These are phyloP conservation scores for Cyclotella baltica DNA, from an alignment of 108 stramenopile species.

Conservation along the genomic window DNA sequence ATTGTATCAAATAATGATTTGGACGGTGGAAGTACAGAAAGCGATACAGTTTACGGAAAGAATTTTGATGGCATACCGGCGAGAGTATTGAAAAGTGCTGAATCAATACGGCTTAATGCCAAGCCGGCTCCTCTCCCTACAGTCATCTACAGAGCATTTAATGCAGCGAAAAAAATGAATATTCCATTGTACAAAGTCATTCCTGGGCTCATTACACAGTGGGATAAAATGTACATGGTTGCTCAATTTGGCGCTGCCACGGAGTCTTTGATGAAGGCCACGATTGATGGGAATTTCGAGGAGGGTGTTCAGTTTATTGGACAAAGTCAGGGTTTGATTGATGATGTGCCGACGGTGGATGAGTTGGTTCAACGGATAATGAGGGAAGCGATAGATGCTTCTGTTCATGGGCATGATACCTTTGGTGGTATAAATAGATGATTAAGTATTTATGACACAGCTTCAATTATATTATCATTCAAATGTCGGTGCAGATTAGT, in stretches of 20 bases:
- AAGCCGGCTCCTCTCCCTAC: slow-evolving; percentile 62
- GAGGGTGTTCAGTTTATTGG: slow-evolving; percentile 90
- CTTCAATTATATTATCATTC: not conserved
- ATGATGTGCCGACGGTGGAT: slow-evolving; percentile 82
- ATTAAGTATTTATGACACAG: not conserved
- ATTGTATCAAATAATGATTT: slow-evolving; percentile 50
- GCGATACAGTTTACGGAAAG: slow-evolving; percentile 80
- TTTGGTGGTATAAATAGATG: slow-evolving; percentile 1
- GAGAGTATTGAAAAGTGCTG: slow-evolving; percentile 75
- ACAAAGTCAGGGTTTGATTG: slow-evolving; percentile 83
- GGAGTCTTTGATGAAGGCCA: slow-evolving; percentile 73
- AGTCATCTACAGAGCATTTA: slow-evolving; percentile 72
- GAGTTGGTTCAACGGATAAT: slow-evolving; percentile 78
- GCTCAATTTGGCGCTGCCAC: slow-evolving; percentile 92
- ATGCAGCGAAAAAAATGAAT: slow-evolving; percentile 70
- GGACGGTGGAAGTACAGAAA: slow-evolving; percentile 52
- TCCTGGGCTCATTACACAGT: slow-evolving; percentile 81
- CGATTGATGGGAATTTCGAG: slow-evolving; percentile 73
- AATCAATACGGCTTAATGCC: slow-evolving; percentile 56
- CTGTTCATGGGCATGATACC: slow-evolving; percentile 24
- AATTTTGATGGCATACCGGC: slow-evolving; percentile 92
- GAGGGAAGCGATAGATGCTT: slow-evolving; percentile 60
- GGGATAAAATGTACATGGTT: slow-evolving; percentile 81
- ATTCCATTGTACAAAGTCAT: slow-evolving; percentile 88
- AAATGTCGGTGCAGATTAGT: not conserved